phyloP scores from a whole-genome alignment of 1,284 basidiomycete species.

The Acaromyces ingoldii region DNA sequence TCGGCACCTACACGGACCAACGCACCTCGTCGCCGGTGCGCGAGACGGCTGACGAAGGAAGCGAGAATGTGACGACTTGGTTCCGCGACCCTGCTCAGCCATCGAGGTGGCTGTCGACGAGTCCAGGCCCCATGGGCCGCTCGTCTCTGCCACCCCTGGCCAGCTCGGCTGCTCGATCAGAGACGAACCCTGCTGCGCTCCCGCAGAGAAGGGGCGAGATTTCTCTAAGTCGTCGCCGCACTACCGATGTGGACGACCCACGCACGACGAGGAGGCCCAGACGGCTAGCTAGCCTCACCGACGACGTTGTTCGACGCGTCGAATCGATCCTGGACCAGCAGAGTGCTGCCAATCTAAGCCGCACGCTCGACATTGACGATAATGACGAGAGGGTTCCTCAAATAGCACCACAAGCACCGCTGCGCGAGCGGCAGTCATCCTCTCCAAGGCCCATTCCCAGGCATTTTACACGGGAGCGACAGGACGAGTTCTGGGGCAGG shows the following conservation, averaged over 20 bases:
- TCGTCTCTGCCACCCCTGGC: background rate
- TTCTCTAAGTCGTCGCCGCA: too few relatives aligned
- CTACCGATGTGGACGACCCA: background rate
- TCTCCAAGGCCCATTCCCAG: too few relatives aligned
- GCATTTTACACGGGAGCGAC: too few relatives aligned
- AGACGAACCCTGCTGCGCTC: background rate
- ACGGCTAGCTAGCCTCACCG: background rate
- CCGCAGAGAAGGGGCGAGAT: too few relatives aligned
- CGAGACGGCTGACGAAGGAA: slow-evolving; percentile 1
- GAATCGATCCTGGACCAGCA: too few relatives aligned
- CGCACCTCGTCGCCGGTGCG: background rate
- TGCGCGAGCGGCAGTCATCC: too few relatives aligned
- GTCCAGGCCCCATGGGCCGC: background rate
- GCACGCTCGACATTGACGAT: too few relatives aligned
- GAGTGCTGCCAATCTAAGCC: too few relatives aligned
- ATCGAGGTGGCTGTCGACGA: slow-evolving; percentile 1
- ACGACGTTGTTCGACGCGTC: too few relatives aligned
- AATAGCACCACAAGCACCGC: too few relatives aligned
- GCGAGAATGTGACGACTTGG: slow-evolving; percentile 8
- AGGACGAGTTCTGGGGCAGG: too few relatives aligned
- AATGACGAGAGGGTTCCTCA: too few relatives aligned
- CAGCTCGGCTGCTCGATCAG: background rate
- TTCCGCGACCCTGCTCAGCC: slow-evolving; percentile 5
- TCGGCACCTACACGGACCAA: background rate
- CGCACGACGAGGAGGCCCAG: background rate